Evolutionary conservation across 78 protist genomes (phyloP).

Genomic region (Dictyostelium intermedium): DNA sequence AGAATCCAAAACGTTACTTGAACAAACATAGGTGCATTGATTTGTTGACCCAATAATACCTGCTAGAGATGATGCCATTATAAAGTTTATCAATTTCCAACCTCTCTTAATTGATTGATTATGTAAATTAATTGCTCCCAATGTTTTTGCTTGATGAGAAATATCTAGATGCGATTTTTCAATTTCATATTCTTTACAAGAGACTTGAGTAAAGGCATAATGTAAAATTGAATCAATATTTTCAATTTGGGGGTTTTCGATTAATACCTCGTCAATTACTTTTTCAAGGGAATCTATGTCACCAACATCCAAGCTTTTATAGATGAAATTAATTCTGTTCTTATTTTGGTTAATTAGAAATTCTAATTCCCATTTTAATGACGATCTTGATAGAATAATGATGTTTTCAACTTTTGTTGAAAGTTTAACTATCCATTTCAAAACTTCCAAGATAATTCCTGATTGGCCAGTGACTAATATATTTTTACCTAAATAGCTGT

Average conservation of each 20-base stretch:
- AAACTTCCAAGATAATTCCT: no score
- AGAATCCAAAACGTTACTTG: slow-evolving; percentile 77
- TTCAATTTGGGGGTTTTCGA: not conserved
- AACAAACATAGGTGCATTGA: slow-evolving; percentile 81
- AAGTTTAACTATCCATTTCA: no score
- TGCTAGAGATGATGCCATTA: slow-evolving; percentile 59
- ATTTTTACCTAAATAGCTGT: not conserved
- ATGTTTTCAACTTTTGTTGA: not conserved
- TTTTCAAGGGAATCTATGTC: not conserved
- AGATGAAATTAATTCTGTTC: no score
- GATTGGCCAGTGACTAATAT: not conserved
- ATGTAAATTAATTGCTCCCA: not conserved
- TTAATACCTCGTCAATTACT: not conserved
- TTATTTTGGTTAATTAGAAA: not conserved
- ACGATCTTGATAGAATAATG: not conserved
- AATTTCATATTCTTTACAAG: not conserved
- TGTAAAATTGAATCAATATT: slow-evolving; percentile 42
- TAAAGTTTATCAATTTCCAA: not conserved
- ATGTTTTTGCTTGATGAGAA: slow-evolving; percentile 45
- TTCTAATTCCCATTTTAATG: no score
- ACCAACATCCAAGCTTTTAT: slow-evolving; percentile 1
- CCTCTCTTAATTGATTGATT: no score
- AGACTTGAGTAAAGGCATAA: slow-evolving; percentile 30
- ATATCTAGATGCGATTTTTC: not conserved
- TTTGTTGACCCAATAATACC: slow-evolving; percentile 32